Percentiles rank a stretch among this genome's conserved stretches.
Evolutionary conservation across 2,329 filamentous ascomycete species (phyloP).

Genomic region (Calonectria multiphialidica): DNA sequence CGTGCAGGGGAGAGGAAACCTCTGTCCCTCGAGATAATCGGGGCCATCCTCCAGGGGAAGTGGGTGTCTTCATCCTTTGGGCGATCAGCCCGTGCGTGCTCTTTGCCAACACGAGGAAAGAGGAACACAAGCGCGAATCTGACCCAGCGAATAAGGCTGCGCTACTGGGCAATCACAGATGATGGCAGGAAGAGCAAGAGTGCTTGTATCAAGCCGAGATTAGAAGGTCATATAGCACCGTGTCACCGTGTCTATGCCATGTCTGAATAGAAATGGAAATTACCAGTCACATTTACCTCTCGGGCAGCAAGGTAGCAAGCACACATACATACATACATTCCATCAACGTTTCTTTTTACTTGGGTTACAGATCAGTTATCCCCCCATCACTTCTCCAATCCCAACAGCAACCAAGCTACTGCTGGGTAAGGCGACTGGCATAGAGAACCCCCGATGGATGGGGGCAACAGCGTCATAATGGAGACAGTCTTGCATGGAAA

Average conservation of each 20-base stretch:
- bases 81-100: conserved; percentile 9
- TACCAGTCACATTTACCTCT: background rate
- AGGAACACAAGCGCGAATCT: background rate
- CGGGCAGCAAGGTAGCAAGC: background rate
- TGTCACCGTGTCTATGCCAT: background rate
- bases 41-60: background rate
- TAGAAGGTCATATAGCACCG: background rate
- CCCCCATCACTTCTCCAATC: background rate
- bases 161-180: background rate
- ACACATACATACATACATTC: background rate
- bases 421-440: background rate
- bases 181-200: too few species aligned
- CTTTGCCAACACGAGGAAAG: background rate
- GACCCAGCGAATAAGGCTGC: background rate
- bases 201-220: background rate
- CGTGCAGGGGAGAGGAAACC: background rate
- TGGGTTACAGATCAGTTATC: background rate
- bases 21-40: background rate
- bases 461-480: background rate
- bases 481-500: background rate
- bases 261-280: too few species aligned
- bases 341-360: background rate
- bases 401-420: background rate
- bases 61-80: background rate
- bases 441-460: background rate